Base-by-base conservation (phyloP, 768 basidiomycete species). In the Kwoniella dendrophila region DNA sequence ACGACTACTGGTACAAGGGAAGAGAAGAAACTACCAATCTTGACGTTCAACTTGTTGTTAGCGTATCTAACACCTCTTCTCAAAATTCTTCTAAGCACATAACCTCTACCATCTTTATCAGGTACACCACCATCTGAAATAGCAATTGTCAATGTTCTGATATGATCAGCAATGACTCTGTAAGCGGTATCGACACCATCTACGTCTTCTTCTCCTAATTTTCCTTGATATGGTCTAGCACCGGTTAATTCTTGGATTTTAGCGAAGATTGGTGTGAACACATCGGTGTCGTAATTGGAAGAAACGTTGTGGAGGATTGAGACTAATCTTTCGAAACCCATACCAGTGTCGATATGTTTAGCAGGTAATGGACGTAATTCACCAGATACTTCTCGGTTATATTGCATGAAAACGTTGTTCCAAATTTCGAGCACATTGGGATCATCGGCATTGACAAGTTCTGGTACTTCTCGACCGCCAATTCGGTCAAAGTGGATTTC, bases 361-460 rank as follows among this genome's bases (percentile, higher is more conserved):
- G 88, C 86, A 26, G 96, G 96, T 14, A 99, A 84, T 0, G 85
- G 62, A 54, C 85, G 86, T 16, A 99, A 84, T 20, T 87, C 86
- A 40, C 90, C 89, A 59, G 94, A 90, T 44, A 86, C 85, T 79
- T 98, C 95, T 48, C 96, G 90, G 78, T 99, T 98, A 83, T 90
- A 99, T 73, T 97, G 94, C 75, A 99, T 98, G 78, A 97, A 99
- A 59, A 99, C 96, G 77, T 96, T 97, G 82, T 99, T 99, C 96
- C 96, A 99, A 69, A 99, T 94, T 80, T 75, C 74, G 60, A 99
- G 84, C 7, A 99, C 96, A 66, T 94, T 88, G 1, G 96, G 93
- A 75, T 98, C 96, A 77, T 99, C 96, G 70, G 87, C 84, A 78
- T 99, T 98, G 68, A 99, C 96, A 48, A 96, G 86, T 71, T 87